Evolutionary conservation across 257 asterid species (phyloP), one percentile per base, ranked within the genome.

Genomic region (Vinca minor): DNA sequence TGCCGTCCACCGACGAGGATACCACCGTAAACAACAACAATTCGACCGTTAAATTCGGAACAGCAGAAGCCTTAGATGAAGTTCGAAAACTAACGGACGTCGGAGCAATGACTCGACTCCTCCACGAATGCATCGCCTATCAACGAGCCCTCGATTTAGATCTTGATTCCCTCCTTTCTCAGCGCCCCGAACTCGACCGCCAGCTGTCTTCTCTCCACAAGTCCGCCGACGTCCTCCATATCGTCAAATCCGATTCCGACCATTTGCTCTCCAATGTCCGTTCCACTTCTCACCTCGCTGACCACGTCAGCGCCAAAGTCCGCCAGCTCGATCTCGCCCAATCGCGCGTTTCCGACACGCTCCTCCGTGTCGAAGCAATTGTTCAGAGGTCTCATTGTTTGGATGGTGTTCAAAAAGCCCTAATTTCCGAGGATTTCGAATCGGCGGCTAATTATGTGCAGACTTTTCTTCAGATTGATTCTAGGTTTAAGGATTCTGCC

Each of bases 51-150:
- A 73, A 80, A 63, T 89, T 86, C 73, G 96, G 93, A 46, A 78
- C 85, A 13, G 69, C 80, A 23, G 88, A 83, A 47, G 90, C 93
- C 10, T 71, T 87, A 25, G 81, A 81, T n/a, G 79, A 77, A 53
- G 86, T 85, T 38, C 86, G 83, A 26, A 82, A 79, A 45, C 90
- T 91, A 49, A 88, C 96, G 4, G 96, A 86, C 61, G 96, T 88
- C 0, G 96, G 96, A 36, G 85, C 90, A 50, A 82, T 86, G 95
- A 88, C 96, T 18, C 85, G 95, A 44, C 89, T 84, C 74, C 95
- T 91, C 74, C 95, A 92, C 26, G 91, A 89, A 67, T 88, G 95
- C 89, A 86, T 86, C 4, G 96, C 96, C 67, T 89, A 87, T 82
- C 98, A 88, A 69, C 82, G 95, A 5, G 85, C 82, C 71, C 77